Percentiles rank a stretch among this genome's conserved stretches.
Evolutionary conservation across 1,139 yeast species (phyloP).

Genomic region (Yamadazyma spencermartinsiae): DNA sequence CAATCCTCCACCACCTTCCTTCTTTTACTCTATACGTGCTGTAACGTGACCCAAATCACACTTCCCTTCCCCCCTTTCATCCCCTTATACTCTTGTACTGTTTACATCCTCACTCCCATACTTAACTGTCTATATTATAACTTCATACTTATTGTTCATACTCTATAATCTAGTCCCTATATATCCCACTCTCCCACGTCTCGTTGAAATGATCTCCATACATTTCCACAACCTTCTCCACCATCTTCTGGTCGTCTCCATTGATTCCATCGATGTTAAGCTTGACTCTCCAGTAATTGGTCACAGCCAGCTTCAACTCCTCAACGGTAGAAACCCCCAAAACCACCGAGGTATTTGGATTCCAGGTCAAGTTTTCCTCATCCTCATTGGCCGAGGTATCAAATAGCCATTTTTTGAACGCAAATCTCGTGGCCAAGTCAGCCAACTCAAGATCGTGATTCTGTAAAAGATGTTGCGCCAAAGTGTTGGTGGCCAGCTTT

Average conservation of each 20-base stretch:
- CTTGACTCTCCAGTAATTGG: conserved; percentile 53
- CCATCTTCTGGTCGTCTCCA: conserved; percentile 43
- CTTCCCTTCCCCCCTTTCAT: no score
- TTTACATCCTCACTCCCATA: no score
- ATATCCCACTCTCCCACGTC: conserved; percentile 71
- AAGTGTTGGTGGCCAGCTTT: conserved; percentile 51
- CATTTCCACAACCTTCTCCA: conserved; percentile 42
- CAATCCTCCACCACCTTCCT: no score
- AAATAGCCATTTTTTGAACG: conserved; percentile 60
- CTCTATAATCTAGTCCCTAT: not conserved
- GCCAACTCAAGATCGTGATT: conserved; percentile 64
- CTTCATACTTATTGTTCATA: conserved; percentile 2
- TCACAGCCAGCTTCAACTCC: conserved; percentile 67
- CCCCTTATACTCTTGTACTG: no score
- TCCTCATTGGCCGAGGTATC: conserved; percentile 14
- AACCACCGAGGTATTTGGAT: conserved; percentile 58
- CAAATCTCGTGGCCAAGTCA: conserved; percentile 76
- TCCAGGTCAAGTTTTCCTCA: conserved; percentile 20
- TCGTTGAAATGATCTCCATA: conserved; percentile 64
- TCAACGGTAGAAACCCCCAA: conserved; percentile 66
- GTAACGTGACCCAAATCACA: no score
- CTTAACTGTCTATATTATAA: no score
- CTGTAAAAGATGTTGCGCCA: conserved; percentile 46
- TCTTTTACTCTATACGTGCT: no score
- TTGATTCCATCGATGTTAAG: conserved; percentile 29